Conservation (phyloP, 305 asterid genomes). For the Plantago coronopus region DNA sequence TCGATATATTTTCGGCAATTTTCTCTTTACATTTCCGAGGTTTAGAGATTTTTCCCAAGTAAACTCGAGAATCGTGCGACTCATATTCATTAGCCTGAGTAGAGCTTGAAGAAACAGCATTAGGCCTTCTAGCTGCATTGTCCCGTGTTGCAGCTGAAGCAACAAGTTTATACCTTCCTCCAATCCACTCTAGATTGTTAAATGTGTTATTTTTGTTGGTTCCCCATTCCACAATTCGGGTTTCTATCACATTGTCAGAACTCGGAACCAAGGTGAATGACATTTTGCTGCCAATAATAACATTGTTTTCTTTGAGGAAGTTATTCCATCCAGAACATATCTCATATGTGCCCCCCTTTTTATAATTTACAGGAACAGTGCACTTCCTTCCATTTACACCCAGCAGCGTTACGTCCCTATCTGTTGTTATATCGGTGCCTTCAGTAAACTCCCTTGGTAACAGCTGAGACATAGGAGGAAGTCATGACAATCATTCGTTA, state of each 20-base stretch:
- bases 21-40: not conserved
- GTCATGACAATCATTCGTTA: not conserved
- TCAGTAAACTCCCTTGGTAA: not conserved
- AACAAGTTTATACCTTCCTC: not conserved
- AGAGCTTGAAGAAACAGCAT: not conserved
- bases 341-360: not conserved
- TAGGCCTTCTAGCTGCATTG: not conserved
- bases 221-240: not conserved
- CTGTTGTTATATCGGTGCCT: not conserved
- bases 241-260: not conserved
- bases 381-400: not conserved
- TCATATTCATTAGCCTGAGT: not conserved
- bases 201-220: not conserved
- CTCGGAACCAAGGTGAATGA: not conserved
- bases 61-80: not conserved
- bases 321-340: not conserved
- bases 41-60: not conserved
- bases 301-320: not conserved
- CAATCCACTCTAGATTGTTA: not conserved
- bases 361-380: not conserved
- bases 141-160: not conserved
- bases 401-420: not conserved
- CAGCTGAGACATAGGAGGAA: not conserved
- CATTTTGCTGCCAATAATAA: conserved; percentile 4
- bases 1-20: not conserved